Base-by-base conservation (phyloP, 495 filamentous ascomycete genomes). In the Tuber microsphaerosporum region DNA sequence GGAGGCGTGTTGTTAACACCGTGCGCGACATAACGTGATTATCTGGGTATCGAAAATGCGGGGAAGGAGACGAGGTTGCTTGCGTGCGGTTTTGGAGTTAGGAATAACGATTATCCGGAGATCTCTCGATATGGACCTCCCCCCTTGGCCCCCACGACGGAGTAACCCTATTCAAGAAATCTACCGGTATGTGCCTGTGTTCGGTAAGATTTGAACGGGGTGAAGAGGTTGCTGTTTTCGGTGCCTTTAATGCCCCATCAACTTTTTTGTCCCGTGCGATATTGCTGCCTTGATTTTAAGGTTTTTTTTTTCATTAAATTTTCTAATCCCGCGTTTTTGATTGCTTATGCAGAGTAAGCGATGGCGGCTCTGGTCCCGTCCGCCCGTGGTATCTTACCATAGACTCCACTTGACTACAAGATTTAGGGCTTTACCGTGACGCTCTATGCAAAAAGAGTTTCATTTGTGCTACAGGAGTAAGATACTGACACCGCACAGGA, bases 1-100 rank as follows among this genome's bases (percentile, higher is more conserved):
- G n/a, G 71, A 79, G 7, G 65, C 45, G 73, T 14, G 26, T 70
- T 39, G 73, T 71, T 3, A 65, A 65, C 10, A 74, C 42, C 22
- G 61, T 14, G 10, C 77, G 73, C 46, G 73, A 79, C 76, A 79
- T 79, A 69, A 37, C 56, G 69, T 71, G 74, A 65, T 65, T 65
- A 34, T 31, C 56, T 34, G 14, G 26, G 56, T 34, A 34, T 34
- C 56, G 56, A 17, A 31, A 65, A 34, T 34, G 26, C 34, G 56
- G 26, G 56, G 56, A 34, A 65, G 26, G 51, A 31, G 51, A 31
- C 6, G 26, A 34, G 2, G 56, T 34, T 17, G n/a, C 56, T 65
- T 14, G 56, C 26, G 2, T 26, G 56, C 16, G 17, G 26, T 65
- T 14, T 17, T 31, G 26, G 14, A 3, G 56, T 26, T 34, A 65